Conservation (phyloP, 2,329 filamentous ascomycete species). For the Botrytis byssoidea region DNA sequence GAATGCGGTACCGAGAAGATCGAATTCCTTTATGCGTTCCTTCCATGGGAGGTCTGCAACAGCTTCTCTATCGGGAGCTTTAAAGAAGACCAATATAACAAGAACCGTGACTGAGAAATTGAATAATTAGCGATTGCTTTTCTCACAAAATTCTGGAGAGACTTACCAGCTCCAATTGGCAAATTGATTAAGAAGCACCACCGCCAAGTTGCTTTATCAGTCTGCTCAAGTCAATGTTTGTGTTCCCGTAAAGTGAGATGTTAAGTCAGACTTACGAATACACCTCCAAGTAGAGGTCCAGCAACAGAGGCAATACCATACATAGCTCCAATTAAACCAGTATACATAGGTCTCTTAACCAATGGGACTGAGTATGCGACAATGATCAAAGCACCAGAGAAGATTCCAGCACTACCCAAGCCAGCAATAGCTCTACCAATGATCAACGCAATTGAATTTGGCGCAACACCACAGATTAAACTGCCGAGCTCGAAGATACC, state of each 20-base stretch:
- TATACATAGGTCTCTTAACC: conserved; percentile 25
- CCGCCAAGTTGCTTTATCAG: conserved; percentile 36
- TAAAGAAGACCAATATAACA: conserved; percentile 44
- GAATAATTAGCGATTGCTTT: neutral
- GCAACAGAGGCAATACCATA: conserved; percentile 45
- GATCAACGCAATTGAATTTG: conserved; percentile 40
- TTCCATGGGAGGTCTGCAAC: conserved; percentile 42
- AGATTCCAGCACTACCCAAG: conserved; percentile 33
- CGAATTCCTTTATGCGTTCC: conserved; percentile 38
- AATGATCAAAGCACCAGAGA: conserved; percentile 35
- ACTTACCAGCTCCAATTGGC: conserved; percentile 37
- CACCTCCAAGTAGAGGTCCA: conserved; percentile 39
- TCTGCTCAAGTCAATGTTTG: conserved; percentile 17
- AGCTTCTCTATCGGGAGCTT: conserved; percentile 32
- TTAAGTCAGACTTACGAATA: conserved; percentile 29
- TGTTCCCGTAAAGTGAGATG: neutral
- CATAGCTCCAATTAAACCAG: conserved; percentile 40
- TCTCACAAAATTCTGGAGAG: neutral
- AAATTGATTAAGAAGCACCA: conserved; percentile 34
- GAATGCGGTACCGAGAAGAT: conserved; percentile 40
- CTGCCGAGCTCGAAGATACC: conserved; percentile 40
- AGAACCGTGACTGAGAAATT: conserved; percentile 38
- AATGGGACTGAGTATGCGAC: conserved; percentile 26
- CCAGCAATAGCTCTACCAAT: conserved; percentile 40
- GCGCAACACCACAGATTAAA: conserved; percentile 39